These are phyloP conservation scores for Melampsora larici-populina DNA, from an alignment of 1,284 basidiomycete species.

Conservation along the genomic window DNA sequence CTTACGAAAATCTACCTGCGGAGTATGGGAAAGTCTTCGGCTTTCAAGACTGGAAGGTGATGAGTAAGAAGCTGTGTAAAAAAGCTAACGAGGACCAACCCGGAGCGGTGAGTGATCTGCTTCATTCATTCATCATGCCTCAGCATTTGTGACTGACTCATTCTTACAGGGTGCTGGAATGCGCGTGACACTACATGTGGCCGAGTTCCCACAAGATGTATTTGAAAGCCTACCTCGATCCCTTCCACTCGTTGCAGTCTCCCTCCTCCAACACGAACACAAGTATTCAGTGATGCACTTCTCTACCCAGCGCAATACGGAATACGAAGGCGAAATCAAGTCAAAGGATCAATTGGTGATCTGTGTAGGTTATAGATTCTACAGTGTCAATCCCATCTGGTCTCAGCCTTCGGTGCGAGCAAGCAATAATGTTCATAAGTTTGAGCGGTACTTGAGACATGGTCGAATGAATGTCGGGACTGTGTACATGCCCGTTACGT, in stretches of 20 bases:
- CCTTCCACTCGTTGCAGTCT: conserved; percentile 71
- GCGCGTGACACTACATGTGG: conserved; percentile 22
- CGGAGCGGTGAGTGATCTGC: conserved; percentile 20
- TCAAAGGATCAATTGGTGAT: conserved; percentile 92
- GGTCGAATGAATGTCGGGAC: conserved; percentile 77
- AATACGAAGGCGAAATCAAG: conserved; percentile 79
- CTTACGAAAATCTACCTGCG: conserved; percentile 88
- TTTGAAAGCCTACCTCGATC: conserved; percentile 45
- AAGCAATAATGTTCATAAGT: conserved; percentile 95
- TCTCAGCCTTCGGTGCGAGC: conserved; percentile 90
- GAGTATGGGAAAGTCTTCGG: conserved; percentile 96
- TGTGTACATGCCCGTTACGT: conserved; percentile 80
- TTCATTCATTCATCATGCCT: neutral
- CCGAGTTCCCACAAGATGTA: conserved; percentile 14
- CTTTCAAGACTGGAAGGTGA: conserved; percentile 89
- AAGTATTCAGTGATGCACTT: conserved; percentile 93
- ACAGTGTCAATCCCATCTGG: conserved; percentile 80
- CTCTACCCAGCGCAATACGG: conserved; percentile 88
- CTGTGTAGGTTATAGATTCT: conserved; percentile 80
- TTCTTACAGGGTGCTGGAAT: conserved; percentile 24
- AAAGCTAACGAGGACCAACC: conserved; percentile 38
- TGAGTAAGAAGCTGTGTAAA: conserved; percentile 68
- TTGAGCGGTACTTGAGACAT: conserved; percentile 84
- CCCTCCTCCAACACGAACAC: conserved; percentile 89
- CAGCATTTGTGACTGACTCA: neutral